Evolutionary conservation across 1,139 yeast species (phyloP), one percentile per base, ranked within the genome.

Genomic region (Insectozyma bohioensis): DNA sequence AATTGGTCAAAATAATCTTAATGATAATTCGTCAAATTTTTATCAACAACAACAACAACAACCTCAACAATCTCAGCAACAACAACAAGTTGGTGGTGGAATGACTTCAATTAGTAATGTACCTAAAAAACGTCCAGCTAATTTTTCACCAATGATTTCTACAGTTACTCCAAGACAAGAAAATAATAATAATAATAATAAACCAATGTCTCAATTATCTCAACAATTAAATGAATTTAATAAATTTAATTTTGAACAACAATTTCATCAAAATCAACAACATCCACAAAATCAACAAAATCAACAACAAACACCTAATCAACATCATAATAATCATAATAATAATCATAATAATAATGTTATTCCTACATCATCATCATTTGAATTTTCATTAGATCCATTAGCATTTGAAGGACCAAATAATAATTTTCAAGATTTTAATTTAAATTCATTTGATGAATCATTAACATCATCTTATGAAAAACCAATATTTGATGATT

Each of bases 1-100:
- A 41, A 72, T 78, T 52, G 78, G 80, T 18, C 71, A 67, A 44
- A 23, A 12, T 12, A 25, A 25, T 26, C 16, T 5, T 23, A 24
- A 29, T 16, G 11, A 31, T 10, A 20, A 24, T 13, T n/a, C n/a
- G n/a, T n/a, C n/a, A n/a, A n/a, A n/a, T n/a, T n/a, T n/a, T n/a
- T n/a, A n/a, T n/a, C n/a, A n/a, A n/a, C n/a, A n/a, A n/a, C 12
- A 20, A 3, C 28, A 34, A 10, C 14, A 26, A 28, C 20, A 22
- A 9, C 22, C 26, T 16, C 18, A 17, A 5, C 18, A 17, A 19
- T 19, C 5, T 5, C 4, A 19, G 8, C 17, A 13, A 16, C 19
- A 20, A 26, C 11, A 15, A 9, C 25, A 25, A 12, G 6, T 13
- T n/a, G 20, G 20, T 24, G 45, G 35, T 7, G 36, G 37, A 12